Evolutionary conservation across 2,329 filamentous ascomycete species (phyloP).

Genomic region (Xylaria sp.): DNA sequence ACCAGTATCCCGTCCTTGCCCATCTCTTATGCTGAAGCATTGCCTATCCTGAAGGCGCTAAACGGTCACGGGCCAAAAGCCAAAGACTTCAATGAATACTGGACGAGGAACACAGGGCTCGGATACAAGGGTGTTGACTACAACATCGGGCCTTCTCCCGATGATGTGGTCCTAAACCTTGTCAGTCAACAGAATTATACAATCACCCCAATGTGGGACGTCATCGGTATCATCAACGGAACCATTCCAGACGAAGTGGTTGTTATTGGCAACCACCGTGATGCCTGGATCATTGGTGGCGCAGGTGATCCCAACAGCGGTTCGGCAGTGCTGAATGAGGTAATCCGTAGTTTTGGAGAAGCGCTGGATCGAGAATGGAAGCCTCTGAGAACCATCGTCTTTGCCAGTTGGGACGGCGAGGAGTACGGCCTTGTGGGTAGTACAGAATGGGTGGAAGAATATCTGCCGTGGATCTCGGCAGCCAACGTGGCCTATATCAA

Average conservation of each 20-base stretch:
- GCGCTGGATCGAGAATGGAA: conserved; percentile 80
- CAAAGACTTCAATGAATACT: conserved; percentile 76
- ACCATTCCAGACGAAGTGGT: conserved; percentile 86
- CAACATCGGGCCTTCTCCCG: conserved; percentile 84
- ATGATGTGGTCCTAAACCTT: conserved; percentile 75
- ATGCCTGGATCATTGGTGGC: conserved; percentile 88
- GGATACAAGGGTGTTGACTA: conserved; percentile 85
- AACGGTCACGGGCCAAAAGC: conserved; percentile 88
- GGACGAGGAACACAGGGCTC: conserved; percentile 77
- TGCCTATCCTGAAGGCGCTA: conserved; percentile 88
- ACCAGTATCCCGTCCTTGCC: conserved; percentile 91
- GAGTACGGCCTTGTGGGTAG: conserved; percentile 89
- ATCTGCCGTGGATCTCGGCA: conserved; percentile 79
- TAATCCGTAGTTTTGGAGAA: conserved; percentile 77
- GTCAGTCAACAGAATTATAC: conserved; percentile 84
- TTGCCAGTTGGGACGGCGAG: conserved; percentile 84
- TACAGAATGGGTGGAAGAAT: conserved; percentile 94
- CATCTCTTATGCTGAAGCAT: conserved; percentile 86
- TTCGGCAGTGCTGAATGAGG: conserved; percentile 81
- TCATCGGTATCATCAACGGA: conserved; percentile 92
- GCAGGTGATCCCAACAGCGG: conserved; percentile 85
- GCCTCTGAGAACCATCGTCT: conserved; percentile 88
- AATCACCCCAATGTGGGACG: conserved; percentile 87
- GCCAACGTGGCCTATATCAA: conserved; percentile 86
- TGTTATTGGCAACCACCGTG: conserved; percentile 90